Evolutionary conservation across 192 early-diverging fungal species (phyloP).

Genomic region (Backusella westeae): DNA sequence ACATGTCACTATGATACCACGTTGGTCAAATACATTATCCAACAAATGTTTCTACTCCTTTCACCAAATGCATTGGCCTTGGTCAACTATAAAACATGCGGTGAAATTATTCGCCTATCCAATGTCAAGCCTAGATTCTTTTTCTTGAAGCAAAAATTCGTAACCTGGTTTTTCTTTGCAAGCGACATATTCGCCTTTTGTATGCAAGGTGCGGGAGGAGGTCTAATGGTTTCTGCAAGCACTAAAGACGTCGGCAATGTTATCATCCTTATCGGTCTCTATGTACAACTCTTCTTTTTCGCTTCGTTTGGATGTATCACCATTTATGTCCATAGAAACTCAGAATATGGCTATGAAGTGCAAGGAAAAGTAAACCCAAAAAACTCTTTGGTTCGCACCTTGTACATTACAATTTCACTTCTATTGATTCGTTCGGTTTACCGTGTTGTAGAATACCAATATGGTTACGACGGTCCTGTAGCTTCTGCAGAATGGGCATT

Average conservation of each 20-base stretch:
- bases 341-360: not conserved
- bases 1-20: not conserved
- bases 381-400: not conserved
- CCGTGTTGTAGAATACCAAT: not conserved
- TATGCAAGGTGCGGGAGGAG: not conserved
- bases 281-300: not conserved
- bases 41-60: not conserved
- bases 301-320: not conserved
- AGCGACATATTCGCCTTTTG: not conserved
- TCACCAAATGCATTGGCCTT: slow-evolving; percentile 3
- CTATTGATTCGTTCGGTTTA: not conserved
- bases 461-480: not conserved
- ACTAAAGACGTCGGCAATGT: not conserved
- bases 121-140: not conserved
- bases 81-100: not conserved
- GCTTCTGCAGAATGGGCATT: slow-evolving; percentile 6
- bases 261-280: not conserved
- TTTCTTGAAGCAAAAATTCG: not conserved
- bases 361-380: not conserved
- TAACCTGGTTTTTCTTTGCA: slow-evolving; percentile 4
- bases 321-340: not conserved
- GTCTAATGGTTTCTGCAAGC: not conserved
- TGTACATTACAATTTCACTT: not conserved
- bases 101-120: slow-evolving; percentile 4
- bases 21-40: not conserved